Base-by-base conservation (phyloP, 495 filamentous ascomycete genomes). In the Annulohypoxylon maeteangense region DNA sequence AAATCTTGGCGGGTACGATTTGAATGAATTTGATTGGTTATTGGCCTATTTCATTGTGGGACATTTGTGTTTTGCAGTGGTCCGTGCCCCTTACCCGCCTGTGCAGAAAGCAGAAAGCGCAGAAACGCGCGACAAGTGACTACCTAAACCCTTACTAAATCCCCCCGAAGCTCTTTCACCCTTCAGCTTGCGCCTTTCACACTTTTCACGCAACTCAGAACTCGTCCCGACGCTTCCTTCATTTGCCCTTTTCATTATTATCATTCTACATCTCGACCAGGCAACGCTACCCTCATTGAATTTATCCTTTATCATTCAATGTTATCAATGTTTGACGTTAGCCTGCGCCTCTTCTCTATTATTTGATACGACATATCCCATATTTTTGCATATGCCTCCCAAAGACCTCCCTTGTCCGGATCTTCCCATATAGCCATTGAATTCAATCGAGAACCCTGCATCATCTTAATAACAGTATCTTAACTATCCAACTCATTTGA, bases 81-180 rank as follows among this genome's bases (percentile, higher is more conserved):
- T 44, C 75, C 51, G 71, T 76, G 75, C 74, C 14, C 40, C 27
- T 12, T 38, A 62, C 36, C 62, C 31, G 70, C 50, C 50, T 31
- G 42, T 68, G 42, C 61, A 64, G 23, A 62, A 58, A 34, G 62
- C 38, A 50, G 18, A 48, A 32, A 57, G 34, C 54, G 54, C 29
- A 70, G 62, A 65, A 53, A 72, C 70, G 70, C 70, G 70, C 70
- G 70, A 72, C 70, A 54, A 66, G 65, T 69, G 70, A 68, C 65
- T 62, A 62, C 61, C 68, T 62, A 50, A 71, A 65, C 62, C 68
- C 68, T 71, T 56, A 65, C 60, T 62, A 68, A 62, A 61, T 23
- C 51, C 64, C 70, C 65, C 61, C 53, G 40, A 62, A 65, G 57
- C 61, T 72, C 58, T 27, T 68, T 55, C 53, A 27, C 57, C 36